Evolutionary conservation across 495 filamentous ascomycete species (phyloP).

Genomic region (Barbatosphaeria neglecta): DNA sequence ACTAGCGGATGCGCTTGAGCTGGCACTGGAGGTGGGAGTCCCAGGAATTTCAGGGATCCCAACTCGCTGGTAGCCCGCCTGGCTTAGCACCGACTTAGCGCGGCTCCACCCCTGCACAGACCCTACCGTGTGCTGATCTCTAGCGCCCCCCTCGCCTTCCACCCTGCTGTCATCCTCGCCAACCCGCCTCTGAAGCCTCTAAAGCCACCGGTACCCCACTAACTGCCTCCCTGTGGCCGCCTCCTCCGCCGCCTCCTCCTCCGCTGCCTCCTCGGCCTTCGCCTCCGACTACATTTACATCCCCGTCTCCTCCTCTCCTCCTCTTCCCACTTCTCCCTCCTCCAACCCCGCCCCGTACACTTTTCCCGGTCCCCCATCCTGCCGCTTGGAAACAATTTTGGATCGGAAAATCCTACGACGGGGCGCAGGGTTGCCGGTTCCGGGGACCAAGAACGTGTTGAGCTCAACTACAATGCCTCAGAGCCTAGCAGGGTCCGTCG

Average conservation of each 20-base stretch:
- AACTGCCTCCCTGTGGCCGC: slow-evolving; percentile 7
- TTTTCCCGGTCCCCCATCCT: too few species aligned
- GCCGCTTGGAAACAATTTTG: not conserved
- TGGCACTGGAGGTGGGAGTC: not conserved
- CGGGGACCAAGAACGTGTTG: not conserved
- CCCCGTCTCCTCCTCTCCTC: too few species aligned
- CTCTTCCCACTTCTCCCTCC: not conserved
- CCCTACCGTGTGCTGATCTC: too few species aligned
- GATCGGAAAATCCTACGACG: not conserved
- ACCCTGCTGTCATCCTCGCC: not conserved
- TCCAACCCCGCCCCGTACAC: not conserved
- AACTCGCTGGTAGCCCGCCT: slow-evolving; percentile 3
- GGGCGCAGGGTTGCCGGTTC: not conserved
- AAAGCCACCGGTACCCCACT: slow-evolving; percentile 1
- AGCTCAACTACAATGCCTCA: not conserved
- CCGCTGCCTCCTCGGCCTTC: not conserved
- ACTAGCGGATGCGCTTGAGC: not conserved
- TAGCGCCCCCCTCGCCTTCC: too few species aligned
- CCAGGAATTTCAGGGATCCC: slow-evolving; percentile 1
- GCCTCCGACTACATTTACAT: not conserved
- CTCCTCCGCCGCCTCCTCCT: not conserved
- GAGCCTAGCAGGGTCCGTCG: not conserved
- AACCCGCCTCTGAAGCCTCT: not conserved
- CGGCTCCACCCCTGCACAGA: slow-evolving; percentile 1
- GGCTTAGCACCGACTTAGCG: not conserved